Evolutionary conservation across 768 basidiomycete genomes (phyloP).

Genomic region (Dacryopinax spathularia): DNA sequence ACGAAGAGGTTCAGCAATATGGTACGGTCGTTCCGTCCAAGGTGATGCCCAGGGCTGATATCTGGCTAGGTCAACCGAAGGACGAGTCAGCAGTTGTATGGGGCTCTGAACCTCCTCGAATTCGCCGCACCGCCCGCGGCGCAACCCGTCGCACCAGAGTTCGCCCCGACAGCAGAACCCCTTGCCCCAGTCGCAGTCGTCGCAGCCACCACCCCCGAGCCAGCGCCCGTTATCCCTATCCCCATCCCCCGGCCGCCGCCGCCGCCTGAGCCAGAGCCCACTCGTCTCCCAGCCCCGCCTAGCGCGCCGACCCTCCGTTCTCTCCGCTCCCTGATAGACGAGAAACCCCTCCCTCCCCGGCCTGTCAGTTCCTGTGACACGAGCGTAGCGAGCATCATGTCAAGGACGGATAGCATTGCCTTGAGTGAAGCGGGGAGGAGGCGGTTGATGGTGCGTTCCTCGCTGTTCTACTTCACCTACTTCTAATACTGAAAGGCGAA

Average conservation of each 20-base stretch:
- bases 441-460: not conserved
- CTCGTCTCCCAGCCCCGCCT: not conserved
- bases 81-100: not conserved
- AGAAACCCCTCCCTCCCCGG: not conserved
- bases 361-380: not conserved
- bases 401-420: not conserved
- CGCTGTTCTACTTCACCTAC: too few species aligned
- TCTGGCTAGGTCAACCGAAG: not conserved
- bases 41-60: not conserved
- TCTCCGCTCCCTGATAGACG: not conserved
- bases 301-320: not conserved
- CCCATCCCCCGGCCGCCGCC: not conserved
- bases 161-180: not conserved
- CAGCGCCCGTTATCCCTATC: not conserved
- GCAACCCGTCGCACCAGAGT: too few species aligned
- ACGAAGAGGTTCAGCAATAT: not conserved
- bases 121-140: not conserved
- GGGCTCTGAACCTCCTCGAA: not conserved
- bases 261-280: not conserved
- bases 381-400: not conserved
- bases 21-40: not conserved
- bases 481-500: too few species aligned
- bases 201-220: too few species aligned
- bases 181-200: not conserved
- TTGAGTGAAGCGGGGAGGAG: not conserved